phyloP scores from a whole-genome alignment of 202 grass and related monocot species.

The Panicum virgatum region DNA sequence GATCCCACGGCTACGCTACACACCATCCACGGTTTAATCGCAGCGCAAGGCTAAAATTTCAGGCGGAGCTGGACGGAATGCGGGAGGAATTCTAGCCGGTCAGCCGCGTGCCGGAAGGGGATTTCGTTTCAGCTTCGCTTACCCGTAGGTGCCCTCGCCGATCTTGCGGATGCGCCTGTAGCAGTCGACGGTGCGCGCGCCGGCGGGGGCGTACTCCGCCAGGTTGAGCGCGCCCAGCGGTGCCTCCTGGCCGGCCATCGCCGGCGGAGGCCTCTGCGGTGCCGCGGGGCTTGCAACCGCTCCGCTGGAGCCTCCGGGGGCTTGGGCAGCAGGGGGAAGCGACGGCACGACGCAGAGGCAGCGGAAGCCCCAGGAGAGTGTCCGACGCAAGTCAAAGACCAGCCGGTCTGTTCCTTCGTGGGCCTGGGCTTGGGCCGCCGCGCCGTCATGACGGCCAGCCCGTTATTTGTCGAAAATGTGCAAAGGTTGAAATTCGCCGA shows the following conservation, averaged over 20 bases:
- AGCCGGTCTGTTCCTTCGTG: neutral
- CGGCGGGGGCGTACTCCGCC: slow-evolving; percentile 38
- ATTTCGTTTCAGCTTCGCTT: slow-evolving; percentile 25
- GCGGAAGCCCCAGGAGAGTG: neutral
- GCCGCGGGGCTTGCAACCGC: neutral
- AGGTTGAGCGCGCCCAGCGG: slow-evolving; percentile 46
- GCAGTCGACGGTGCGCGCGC: slow-evolving; percentile 57
- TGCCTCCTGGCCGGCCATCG: slow-evolving; percentile 49
- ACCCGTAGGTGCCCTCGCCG: slow-evolving; percentile 68
- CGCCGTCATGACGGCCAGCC: neutral
- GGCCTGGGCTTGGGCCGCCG: neutral
- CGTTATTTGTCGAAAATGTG: neutral
- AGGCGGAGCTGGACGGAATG: neutral
- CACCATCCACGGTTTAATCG: neutral
- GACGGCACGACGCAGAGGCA: slow-evolving; percentile 5
- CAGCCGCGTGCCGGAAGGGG: neutral
- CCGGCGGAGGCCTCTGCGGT: slow-evolving; percentile 2
- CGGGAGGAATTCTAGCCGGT: neutral
- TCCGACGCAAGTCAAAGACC: slow-evolving; percentile 17
- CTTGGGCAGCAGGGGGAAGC: neutral
- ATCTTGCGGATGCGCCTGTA: slow-evolving; percentile 67
- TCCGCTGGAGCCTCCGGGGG: neutral
- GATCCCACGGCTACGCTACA: slow-evolving; percentile 20
- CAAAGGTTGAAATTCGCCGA: no score
- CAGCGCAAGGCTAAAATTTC: neutral